phyloP scores from a whole-genome alignment of 176 grass and related monocot species.

The Secale cereale region DNA sequence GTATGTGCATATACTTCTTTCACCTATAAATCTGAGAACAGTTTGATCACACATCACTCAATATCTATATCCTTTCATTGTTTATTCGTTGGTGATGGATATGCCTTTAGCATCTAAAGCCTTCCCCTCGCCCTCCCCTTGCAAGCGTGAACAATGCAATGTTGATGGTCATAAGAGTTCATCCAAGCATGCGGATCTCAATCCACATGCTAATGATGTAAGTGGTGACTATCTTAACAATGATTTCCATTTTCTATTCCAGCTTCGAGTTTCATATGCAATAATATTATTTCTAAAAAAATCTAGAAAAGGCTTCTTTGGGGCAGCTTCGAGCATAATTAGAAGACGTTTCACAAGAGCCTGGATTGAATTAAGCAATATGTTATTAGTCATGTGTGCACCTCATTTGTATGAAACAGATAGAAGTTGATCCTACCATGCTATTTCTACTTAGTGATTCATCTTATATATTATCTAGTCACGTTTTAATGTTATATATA shows the following conservation, averaged over 20 bases:
- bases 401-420: too few relatives aligned
- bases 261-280: neutral
- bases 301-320: neutral
- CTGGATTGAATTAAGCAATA: neutral
- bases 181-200: neutral
- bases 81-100: constrained; percentile 14
- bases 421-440: too few relatives aligned
- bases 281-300: neutral
- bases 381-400: too few relatives aligned
- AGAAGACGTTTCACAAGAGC: neutral
- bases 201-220: neutral
- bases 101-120: constrained; percentile 39
- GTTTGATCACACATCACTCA: neutral
- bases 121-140: neutral
- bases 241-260: neutral
- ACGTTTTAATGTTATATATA: too few relatives aligned
- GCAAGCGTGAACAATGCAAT: neutral
- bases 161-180: neutral
- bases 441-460: too few relatives aligned
- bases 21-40: constrained; percentile 9
- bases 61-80: neutral
- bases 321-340: neutral
- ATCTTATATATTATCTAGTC: too few relatives aligned
- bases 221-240: neutral
- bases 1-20: neutral